Base-by-base conservation (phyloP, 345 rosid genomes). In the Combretum micranthum region DNA sequence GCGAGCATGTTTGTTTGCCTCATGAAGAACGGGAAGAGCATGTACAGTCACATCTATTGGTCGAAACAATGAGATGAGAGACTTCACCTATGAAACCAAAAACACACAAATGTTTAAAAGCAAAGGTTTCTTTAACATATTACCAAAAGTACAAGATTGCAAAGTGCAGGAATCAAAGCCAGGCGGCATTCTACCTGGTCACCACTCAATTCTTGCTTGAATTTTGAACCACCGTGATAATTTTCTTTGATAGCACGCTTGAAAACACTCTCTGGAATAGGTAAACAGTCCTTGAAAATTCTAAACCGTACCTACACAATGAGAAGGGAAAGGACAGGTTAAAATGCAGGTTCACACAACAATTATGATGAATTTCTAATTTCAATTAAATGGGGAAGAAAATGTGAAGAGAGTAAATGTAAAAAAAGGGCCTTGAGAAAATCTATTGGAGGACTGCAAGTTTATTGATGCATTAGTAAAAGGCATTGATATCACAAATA, bases 271-370 rank as follows among this genome's bases (percentile, higher is more conserved):
- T 74, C 74, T 23, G 62, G 63, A 48, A 74, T 61, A 18, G 71
- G 74, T 64, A 69, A 66, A 53, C 74, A 74, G 23, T 69, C 78
- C 57, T 47, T 69, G 54, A 53, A 62, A 45, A 74, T 66, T 56
- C 57, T 58, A 56, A 74, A 74, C 44, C 47, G 55, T 62, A 74
- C 71, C 78, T 69, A 60, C 57, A 42, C 20, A 15, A 39, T n/a
- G 2, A 42, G 56, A n/a, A 15, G 44, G 22, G 15, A 15, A 32
- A 22, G 42, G 13, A 15, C 25, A 20, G 44, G 12, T 13, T 15
- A 42, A n/a, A 44, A 37, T 49, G 19, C 55, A 19, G 55, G 14
- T 50, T 8, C 23, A 5, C 14, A 3, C 2, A 3, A 3, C 14
- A 20, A 50, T 50, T 18, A 17, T 22, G 15, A 50, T 19, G 15